phyloP scores from a whole-genome alignment of 306 rosid species.

The Prunus kanzakura region DNA sequence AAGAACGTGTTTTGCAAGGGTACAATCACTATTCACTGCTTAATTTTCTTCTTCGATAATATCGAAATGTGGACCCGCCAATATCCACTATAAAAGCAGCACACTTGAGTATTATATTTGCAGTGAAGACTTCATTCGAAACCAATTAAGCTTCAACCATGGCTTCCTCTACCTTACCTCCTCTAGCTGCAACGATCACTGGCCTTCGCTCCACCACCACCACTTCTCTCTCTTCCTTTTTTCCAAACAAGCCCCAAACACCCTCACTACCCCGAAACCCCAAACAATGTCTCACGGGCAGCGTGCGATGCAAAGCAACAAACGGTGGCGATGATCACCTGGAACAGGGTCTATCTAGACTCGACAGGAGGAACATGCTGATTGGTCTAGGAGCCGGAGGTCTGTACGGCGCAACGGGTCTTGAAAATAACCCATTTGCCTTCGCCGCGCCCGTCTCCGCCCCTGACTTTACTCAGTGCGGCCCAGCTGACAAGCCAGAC shows the following conservation, averaged over 20 bases:
- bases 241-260: neutral
- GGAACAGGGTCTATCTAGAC: neutral
- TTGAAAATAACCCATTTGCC: conserved; percentile 38
- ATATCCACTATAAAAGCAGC: too few species aligned
- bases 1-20: too few species aligned
- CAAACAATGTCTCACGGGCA: neutral
- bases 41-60: neutral
- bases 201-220: neutral
- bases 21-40: neutral
- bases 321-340: neutral
- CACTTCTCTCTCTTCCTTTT: neutral
- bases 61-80: too few species aligned
- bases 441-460: conserved; percentile 46
- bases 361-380: conserved; percentile 29
- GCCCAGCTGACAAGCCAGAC: conserved; percentile 38
- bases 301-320: conserved; percentile 7
- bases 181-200: too few species aligned
- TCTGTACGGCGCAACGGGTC: conserved; percentile 41
- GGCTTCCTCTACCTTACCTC: too few species aligned
- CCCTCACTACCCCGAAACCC: neutral
- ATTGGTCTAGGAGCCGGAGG: conserved; percentile 54
- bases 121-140: too few species aligned
- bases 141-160: neutral
- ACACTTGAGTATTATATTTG: too few species aligned
- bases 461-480: conserved; percentile 49